Evolutionary conservation across 2,329 filamentous ascomycete species (phyloP).

Genomic region (Xylariaceae sp.): DNA sequence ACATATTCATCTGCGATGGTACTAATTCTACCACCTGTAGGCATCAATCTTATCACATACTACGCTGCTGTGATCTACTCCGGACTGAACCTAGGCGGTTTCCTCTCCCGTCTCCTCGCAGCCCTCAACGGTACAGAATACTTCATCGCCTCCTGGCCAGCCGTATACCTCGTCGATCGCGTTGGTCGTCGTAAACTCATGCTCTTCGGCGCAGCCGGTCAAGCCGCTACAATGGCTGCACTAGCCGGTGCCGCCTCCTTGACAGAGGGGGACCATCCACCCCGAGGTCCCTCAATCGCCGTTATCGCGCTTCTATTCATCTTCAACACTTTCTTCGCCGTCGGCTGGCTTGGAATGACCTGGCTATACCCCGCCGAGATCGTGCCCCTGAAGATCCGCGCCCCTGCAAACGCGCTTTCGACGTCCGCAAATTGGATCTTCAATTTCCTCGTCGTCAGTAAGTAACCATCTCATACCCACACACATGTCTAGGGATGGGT

Average conservation of each 20-base stretch:
- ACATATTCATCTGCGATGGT: too few relatives aligned
- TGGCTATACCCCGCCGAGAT: slow-evolving; percentile 58
- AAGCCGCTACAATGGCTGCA: slow-evolving; percentile 62
- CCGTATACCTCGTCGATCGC: slow-evolving; percentile 58
- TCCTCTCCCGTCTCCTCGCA: slow-evolving; percentile 53
- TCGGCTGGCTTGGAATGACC: slow-evolving; percentile 50
- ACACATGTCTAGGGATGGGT: background rate
- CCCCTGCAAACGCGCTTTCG: slow-evolving; percentile 52
- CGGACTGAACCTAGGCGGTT: slow-evolving; percentile 46
- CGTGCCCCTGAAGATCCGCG: slow-evolving; percentile 46
- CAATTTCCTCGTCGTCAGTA: slow-evolving; percentile 56
- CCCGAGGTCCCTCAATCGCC: slow-evolving; percentile 27
- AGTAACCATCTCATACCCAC: slow-evolving; percentile 1
- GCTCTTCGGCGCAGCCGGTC: slow-evolving; percentile 61
- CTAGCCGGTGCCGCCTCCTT: slow-evolving; percentile 41
- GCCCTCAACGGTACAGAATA: slow-evolving; percentile 48
- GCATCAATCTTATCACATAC: slow-evolving; percentile 41
- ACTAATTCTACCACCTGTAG: slow-evolving; percentile 5
- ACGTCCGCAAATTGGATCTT: slow-evolving; percentile 54
- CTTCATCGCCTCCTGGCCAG: slow-evolving; percentile 53
- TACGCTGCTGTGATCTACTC: slow-evolving; percentile 47
- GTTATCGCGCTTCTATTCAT: slow-evolving; percentile 42
- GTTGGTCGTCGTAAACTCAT: slow-evolving; percentile 66
- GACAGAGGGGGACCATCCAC: slow-evolving; percentile 20
- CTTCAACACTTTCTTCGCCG: slow-evolving; percentile 49